Evolutionary conservation across 495 filamentous ascomycete species (phyloP), one percentile per base, ranked within the genome.

Genomic region (Podospora pseudoanserina): DNA sequence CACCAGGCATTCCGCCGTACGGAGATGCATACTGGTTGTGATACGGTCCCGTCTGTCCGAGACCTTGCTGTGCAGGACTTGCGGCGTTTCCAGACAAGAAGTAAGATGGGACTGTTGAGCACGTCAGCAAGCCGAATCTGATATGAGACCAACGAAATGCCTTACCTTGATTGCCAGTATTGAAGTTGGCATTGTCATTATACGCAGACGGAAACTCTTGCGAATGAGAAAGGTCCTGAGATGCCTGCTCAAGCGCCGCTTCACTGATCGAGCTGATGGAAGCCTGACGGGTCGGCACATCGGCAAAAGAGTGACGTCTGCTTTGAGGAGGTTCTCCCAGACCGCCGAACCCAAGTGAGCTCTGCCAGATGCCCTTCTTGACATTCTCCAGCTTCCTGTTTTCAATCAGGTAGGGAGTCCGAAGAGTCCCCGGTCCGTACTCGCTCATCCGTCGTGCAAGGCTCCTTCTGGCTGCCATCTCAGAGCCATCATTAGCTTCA

Each of bases 231-330:
- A 72, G 63, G 4, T 85, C 82, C 30, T 80, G 79, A 23, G 76
- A 75, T 6, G 74, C 75, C n/a, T 73, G 65, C 9, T 85, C 81
- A 26, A 83, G 81, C 16, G 80, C 77, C 5, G 82, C 76, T 49
- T 92, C 90, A 56, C 83, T 82, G 63, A 85, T 78, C 23, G 89
- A 90, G 65, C 88, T 83, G 64, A 92, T 84, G 3, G 91, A 93
- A 13, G 80, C 81, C 70, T 92, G 89, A 34, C 91, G 88, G 19
- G 91, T 85, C 54, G 79, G 79, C 30, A 85, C 80, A 74, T 94
- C 92, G n/a, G 93, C 94, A 76, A 99, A 96, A n/a, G 95, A 98
- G 78, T 99, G 95, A 3, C 95, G 89, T 62, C 95, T 88, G 74
- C 94, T 97, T 70, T 97, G 93, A 32, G 91, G 87, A 19, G 89